Base-by-base conservation (phyloP, 108 stramenopile species). In the Parietichytrium sp. region DNA sequence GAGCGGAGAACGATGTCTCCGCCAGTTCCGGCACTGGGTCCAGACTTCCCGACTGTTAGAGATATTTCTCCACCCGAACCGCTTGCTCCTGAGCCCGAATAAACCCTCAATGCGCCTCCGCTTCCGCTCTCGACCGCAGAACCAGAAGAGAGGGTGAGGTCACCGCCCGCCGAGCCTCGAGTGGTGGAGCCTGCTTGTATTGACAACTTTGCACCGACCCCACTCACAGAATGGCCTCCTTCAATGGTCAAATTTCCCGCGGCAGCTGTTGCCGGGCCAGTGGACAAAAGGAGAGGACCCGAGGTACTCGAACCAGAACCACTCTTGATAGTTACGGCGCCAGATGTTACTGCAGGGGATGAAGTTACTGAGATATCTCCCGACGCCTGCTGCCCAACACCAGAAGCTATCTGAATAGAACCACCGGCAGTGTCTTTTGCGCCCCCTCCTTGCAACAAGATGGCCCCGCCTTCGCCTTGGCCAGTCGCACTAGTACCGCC, bases 21-120 rank as follows among this genome's bases (percentile, higher is more conserved):
- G n/a, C 52, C 80, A 45, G 48, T 48, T 6, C 26, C n/a, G 20
- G 23, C 29, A 13, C 82, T 80, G 25, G 84, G 48, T 45, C 54
- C 48, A 20, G 54, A 47, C 23, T 48, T 45, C 0, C 83, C 85
- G 0, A 80, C 52, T 13, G 33, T 38, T 51, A 86, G 20, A 48
- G 54, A 50, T 3, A 86, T 29, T 47, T 49, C 25, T 80, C 83
- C n/a, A n/a, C n/a, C n/a, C n/a, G n/a, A n/a, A 78, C 84, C 82
- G 10, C 30, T 13, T 4, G 42, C 45, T 13, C 79, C 84, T 47
- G 3, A 4, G 13, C 61, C 61, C 23, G 45, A 20, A 20, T 12
- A 3, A 3, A 72, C 33, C 13, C 4, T 13, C 3, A 72, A 20
- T 6, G 61, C 7, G 8, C 52, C 52, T 25, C 10, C 61, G 13